Evolutionary conservation across 2,329 filamentous ascomycete genomes (phyloP), one percentile per base, ranked within the genome.

Genomic region (Curvularia sp.): DNA sequence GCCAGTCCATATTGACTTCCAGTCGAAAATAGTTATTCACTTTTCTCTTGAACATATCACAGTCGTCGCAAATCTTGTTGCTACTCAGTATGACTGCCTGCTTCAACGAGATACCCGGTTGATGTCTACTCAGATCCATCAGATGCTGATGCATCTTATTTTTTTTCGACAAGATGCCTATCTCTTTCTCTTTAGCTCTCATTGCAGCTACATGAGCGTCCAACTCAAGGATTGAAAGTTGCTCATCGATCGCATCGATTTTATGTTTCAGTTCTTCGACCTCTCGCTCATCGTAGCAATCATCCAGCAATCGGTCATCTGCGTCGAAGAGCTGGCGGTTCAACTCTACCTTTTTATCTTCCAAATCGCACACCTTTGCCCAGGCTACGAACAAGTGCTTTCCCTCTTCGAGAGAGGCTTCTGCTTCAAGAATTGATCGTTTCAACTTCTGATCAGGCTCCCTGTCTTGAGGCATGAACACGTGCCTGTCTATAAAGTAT

Each of bases 401-500:
- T 34, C 9, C 30, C 30, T 34, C 9, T 34, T 10, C 30, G 30
- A 34, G 30, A 12, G 30, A 34, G 30, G 8, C 30, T 34, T 34
- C 13, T 10, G 30, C 30, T 34, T 34, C 30, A 12, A 34, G 13
- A 15, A 34, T 15, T 34, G 30, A 34, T 10, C 30, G 30, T 15
- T 34, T 15, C 30, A 34, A 34, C 13, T 34, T 15, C 30, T 34
- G 30, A 15, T 34, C 30, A 10, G 13, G 13, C 30, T 34, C 30
- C 13, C 30, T 34, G 30, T 34, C 30, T 15, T 10, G 30, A 34
- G 30, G 30, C 13, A 79, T 3, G 90, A 87, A 19, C 79, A 74
- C 0, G 78, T 75, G 1, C 88, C 88, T 10, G 83, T 85, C 64
- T 82, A 90, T 48, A 83, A 78, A 75, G 25, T 36, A 48, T 18